Conservation (phyloP, 768 basidiomycete genomes). For the Agrocybe pediades region DNA sequence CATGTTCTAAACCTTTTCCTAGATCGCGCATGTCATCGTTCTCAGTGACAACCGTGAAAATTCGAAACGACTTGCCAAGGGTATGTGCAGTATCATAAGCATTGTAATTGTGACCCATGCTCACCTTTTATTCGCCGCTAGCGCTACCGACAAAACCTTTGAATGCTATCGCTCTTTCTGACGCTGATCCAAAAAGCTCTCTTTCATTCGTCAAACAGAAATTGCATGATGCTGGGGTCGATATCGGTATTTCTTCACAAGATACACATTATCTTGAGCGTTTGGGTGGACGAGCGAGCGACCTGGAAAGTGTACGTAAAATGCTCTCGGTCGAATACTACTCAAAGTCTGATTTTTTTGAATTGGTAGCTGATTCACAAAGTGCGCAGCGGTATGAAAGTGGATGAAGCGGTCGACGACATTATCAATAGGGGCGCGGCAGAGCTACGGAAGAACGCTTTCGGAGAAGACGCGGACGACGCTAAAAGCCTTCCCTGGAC, state of each 20-base stretch:
- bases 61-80: conserved; percentile 80
- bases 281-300: conserved; percentile 89
- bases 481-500: conserved; percentile 84
- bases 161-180: conserved; percentile 74
- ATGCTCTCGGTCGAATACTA: background rate
- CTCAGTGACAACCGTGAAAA: conserved; percentile 90
- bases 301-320: conserved; percentile 75
- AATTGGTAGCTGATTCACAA: conserved; percentile 75
- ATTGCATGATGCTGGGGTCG: conserved; percentile 57
- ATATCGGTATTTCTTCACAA: conserved; percentile 52
- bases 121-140: conserved; percentile 23
- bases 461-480: conserved; percentile 91
- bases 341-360: background rate
- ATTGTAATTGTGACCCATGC: background rate
- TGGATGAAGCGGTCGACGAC: conserved; percentile 87
- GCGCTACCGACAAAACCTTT: conserved; percentile 87
- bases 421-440: conserved; percentile 78
- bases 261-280: conserved; percentile 65
- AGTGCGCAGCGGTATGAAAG: conserved; percentile 68
- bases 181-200: conserved; percentile 82
- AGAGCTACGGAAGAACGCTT: conserved; percentile 88
- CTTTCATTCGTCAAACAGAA: conserved; percentile 82
- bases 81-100: conserved; percentile 32
- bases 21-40: conserved; percentile 92
- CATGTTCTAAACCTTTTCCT: conserved; percentile 3